These are phyloP conservation scores for Zalaria sp. DNA, from an alignment of 2,329 filamentous ascomycete genomes.

Conservation along the genomic window DNA sequence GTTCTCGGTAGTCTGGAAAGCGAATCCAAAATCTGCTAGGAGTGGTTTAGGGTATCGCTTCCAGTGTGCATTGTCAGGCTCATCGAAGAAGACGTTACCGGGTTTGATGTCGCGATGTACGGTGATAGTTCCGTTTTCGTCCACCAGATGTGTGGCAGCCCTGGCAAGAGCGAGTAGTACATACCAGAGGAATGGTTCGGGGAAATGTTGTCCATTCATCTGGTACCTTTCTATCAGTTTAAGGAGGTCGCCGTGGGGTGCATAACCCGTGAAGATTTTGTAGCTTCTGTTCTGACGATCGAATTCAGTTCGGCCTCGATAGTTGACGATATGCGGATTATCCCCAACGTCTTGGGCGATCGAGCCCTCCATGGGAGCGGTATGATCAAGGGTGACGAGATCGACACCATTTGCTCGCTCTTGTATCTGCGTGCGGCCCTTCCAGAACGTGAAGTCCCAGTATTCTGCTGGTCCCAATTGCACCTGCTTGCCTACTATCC, in stretches of 20 bases:
- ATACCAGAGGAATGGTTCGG: conserved; percentile 10
- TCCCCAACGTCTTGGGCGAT: not conserved
- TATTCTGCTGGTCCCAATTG: too few relatives aligned
- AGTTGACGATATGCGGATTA: not conserved
- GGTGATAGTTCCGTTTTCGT: not conserved
- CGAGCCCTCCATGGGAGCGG: not conserved
- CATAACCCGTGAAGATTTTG: not conserved
- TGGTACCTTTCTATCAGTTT: not conserved
- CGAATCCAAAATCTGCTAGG: too few relatives aligned
- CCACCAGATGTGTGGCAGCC: not conserved
- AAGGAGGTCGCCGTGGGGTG: not conserved
- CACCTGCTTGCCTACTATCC: too few relatives aligned
- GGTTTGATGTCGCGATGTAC: conserved; percentile 1
- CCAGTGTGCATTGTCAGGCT: too few relatives aligned
- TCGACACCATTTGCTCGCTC: not conserved
- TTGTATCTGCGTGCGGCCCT: not conserved
- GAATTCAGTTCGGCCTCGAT: not conserved
- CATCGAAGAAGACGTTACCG: not conserved
- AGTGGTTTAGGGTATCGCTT: too few relatives aligned
- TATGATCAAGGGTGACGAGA: too few relatives aligned
- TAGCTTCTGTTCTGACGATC: not conserved
- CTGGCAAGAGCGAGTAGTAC: conserved; percentile 7
- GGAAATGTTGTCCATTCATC: conserved; percentile 1
- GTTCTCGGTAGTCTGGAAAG: too few relatives aligned
- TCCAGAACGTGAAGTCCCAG: not conserved